phyloP scores from a whole-genome alignment of 2,329 filamentous ascomycete species.

The Diplodia mutila region DNA sequence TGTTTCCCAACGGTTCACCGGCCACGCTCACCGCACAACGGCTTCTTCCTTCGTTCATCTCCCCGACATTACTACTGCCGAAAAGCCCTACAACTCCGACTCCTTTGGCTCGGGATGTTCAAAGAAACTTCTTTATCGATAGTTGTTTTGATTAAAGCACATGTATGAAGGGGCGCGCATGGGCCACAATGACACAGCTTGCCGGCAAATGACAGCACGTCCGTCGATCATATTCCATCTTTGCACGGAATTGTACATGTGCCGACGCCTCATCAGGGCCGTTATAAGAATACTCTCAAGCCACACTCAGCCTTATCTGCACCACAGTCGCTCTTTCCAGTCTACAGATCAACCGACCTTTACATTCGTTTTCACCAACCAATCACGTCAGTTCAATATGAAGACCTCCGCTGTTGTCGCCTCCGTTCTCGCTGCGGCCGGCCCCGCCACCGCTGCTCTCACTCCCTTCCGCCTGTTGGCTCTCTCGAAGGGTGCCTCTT shows the following conservation, averaged over 20 bases:
- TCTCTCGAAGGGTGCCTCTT: background rate
- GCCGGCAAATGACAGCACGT: background rate
- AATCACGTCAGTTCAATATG: conserved; percentile 5
- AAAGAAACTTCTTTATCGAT: conserved; percentile 8
- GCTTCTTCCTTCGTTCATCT: background rate
- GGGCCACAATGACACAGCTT: background rate
- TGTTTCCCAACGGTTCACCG: background rate
- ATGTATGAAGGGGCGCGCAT: conserved; percentile 17
- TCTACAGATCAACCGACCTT: background rate
- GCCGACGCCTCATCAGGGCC: background rate
- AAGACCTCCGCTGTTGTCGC: background rate
- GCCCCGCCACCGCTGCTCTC: background rate
- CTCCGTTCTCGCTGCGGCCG: conserved; percentile 3
- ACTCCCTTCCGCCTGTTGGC: conserved; percentile 9
- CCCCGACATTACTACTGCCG: background rate
- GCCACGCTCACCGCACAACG: background rate
- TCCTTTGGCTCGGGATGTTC: background rate
- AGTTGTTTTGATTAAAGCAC: background rate
- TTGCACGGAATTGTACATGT: background rate
- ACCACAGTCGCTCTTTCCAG: background rate
- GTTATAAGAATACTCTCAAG: background rate
- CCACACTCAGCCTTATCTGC: background rate
- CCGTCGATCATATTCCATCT: conserved; percentile 2
- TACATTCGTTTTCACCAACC: conserved; percentile 7
- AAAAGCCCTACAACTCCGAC: background rate